Conservation (phyloP, 148 eudicot genomes). For the Arctostaphylos glauca region DNA sequence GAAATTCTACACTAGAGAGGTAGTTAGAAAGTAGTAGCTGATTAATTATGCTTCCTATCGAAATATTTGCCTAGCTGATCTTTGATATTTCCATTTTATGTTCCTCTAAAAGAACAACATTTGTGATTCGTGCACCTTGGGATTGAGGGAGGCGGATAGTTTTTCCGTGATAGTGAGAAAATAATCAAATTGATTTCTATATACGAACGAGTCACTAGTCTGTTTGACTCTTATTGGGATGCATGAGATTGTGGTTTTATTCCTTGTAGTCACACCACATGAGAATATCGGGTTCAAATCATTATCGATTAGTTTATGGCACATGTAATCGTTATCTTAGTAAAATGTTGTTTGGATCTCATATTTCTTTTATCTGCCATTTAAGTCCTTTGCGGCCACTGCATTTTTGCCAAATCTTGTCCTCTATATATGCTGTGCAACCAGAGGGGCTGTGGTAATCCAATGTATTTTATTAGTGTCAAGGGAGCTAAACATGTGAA, state of each 20-base stretch:
- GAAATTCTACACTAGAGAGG: slow-evolving; percentile 98
- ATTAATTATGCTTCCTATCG: neutral
- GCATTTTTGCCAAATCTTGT: too few relatives aligned
- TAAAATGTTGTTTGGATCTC: neutral
- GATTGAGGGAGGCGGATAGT: neutral
- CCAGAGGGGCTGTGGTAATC: neutral
- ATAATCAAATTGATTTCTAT: neutral
- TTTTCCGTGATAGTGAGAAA: neutral
- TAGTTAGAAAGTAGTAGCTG: slow-evolving; percentile 18
- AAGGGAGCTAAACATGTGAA: neutral
- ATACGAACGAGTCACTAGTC: neutral
- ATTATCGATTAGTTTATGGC: neutral
- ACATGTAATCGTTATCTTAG: neutral
- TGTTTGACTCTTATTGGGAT: neutral
- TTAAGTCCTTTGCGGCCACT: neutral
- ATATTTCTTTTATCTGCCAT: neutral
- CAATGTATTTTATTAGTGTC: neutral
- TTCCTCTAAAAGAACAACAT: neutral
- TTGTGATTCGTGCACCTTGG: neutral
- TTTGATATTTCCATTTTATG: neutral
- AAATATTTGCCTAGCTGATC: neutral
- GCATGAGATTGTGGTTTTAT: neutral
- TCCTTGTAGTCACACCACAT: neutral
- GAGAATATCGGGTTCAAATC: neutral
- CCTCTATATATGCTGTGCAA: neutral